Percentiles rank a stretch among this genome's conserved stretches.
phyloP scores from a whole-genome alignment of 2,329 filamentous ascomycete species.

The Trichoderma gracile region DNA sequence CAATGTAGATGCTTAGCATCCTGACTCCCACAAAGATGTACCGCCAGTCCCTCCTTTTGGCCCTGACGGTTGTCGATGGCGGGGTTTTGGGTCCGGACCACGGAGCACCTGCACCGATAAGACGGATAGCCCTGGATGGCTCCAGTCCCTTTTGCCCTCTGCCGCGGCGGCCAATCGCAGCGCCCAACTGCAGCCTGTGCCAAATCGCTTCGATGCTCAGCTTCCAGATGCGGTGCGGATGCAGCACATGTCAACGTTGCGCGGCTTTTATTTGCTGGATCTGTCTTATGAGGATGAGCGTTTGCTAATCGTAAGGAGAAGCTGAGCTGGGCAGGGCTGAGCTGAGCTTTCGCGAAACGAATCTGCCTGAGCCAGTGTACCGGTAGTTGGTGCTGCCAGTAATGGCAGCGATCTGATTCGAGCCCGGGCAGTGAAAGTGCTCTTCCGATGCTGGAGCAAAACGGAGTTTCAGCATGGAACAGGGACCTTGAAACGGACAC shows the following conservation, averaged over 20 bases:
- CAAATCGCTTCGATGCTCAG: constrained; percentile 21
- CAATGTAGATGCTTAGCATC: constrained; percentile 1
- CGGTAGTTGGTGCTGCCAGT: too few relatives aligned
- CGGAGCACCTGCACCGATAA: constrained; percentile 25
- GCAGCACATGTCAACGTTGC: constrained; percentile 20
- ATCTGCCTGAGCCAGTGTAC: too few relatives aligned
- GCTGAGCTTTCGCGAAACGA: background rate
- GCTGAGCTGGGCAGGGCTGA: background rate
- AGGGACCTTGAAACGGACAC: background rate
- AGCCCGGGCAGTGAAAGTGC: background rate
- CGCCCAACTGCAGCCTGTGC: constrained; percentile 32
- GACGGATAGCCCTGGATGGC: constrained; percentile 21
- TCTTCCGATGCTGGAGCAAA: too few relatives aligned
- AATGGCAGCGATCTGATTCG: too few relatives aligned
- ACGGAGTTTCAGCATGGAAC: too few relatives aligned
- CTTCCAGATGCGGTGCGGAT: background rate
- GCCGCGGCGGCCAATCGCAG: constrained; percentile 34
- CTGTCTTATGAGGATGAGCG: background rate
- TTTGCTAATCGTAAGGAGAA: background rate
- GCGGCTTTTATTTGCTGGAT: constrained; percentile 7
- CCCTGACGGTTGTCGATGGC: constrained; percentile 20
- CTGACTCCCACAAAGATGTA: background rate
- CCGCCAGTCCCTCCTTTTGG: background rate
- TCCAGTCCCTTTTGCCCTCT: background rate
- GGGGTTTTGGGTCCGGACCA: constrained; percentile 22